A percentile compares a stretch with the other conserved stretches of the same genome.
phyloP scores from a whole-genome alignment of 2,329 filamentous ascomycete species.

The Penicillium glabrum region DNA sequence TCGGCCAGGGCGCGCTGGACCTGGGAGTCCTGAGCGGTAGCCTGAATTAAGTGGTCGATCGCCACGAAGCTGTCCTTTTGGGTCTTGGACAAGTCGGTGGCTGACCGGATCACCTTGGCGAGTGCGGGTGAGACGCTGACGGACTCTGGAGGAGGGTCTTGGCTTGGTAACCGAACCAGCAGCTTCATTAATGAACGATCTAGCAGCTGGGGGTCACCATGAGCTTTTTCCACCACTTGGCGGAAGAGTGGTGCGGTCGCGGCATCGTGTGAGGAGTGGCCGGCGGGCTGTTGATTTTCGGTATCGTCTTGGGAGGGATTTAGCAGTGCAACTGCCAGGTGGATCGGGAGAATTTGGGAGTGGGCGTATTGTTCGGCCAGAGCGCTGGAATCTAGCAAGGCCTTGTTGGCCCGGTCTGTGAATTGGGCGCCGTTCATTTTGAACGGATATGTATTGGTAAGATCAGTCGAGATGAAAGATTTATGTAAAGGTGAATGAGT shows the following conservation, averaged over 20 bases:
- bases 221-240: conserved; percentile 89
- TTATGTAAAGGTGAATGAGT: background rate
- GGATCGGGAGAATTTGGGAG: conserved; percentile 84
- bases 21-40: conserved; percentile 73
- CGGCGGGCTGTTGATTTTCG: conserved; percentile 70
- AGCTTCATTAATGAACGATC: conserved; percentile 88
- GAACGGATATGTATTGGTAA: conserved; percentile 14
- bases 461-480: conserved; percentile 2
- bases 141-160: conserved; percentile 90
- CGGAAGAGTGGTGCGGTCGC: conserved; percentile 76
- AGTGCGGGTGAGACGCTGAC: conserved; percentile 81
- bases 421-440: conserved; percentile 62
- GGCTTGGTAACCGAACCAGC: conserved; percentile 85
- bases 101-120: conserved; percentile 76
- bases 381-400: conserved; percentile 82
- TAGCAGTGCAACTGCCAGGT: conserved; percentile 67
- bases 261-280: conserved; percentile 65
- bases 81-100: conserved; percentile 89
- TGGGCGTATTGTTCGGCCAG: conserved; percentile 89
- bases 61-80: conserved; percentile 96
- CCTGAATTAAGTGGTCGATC: conserved; percentile 88
- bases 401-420: conserved; percentile 88
- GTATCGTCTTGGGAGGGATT: conserved; percentile 57
- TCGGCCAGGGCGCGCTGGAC: conserved; percentile 77
- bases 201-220: conserved; percentile 86